Evolutionary conservation across 768 basidiomycete genomes (phyloP).

Genomic region (Suillus placidus): DNA sequence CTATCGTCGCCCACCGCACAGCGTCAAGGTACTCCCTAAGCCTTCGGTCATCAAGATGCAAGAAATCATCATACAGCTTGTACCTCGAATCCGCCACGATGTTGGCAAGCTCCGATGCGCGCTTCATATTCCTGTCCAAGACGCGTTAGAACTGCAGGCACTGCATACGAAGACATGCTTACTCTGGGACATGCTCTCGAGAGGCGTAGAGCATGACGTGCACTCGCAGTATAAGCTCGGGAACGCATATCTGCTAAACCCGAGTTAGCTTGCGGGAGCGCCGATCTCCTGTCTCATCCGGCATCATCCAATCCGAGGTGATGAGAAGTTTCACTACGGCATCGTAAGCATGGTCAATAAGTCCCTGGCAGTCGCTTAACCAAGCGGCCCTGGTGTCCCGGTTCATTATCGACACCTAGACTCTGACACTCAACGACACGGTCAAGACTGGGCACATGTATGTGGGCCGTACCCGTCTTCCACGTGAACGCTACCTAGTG

Average conservation of each 20-base stretch:
- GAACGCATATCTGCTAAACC: no score
- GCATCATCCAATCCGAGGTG: no score
- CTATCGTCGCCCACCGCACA: constrained; percentile 72
- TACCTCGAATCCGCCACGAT: constrained; percentile 87
- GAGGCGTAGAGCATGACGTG: no score
- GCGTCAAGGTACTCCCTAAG: constrained; percentile 75
- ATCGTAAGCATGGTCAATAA: constrained; percentile 66
- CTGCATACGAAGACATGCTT: constrained; percentile 31
- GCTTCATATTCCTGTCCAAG: constrained; percentile 67
- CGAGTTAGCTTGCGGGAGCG: no score
- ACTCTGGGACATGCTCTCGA: no score
- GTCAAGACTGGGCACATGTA: constrained; percentile 42
- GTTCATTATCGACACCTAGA: constrained; percentile 55
- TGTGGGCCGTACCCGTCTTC: constrained; percentile 59
- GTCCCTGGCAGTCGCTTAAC: constrained; percentile 62
- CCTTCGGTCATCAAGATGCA: constrained; percentile 55
- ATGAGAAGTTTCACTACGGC: no score
- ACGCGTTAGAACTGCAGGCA: background rate
- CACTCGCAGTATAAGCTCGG: no score
- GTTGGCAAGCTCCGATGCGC: constrained; percentile 76
- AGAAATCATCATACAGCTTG: constrained; percentile 84
- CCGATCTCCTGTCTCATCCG: no score
- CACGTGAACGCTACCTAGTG: constrained; percentile 57
- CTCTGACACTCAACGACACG: constrained; percentile 63
- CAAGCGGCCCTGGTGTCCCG: constrained; percentile 52